phyloP scores from a whole-genome alignment of 2,329 filamentous ascomycete genomes.

The Lachnellula hyalina region DNA sequence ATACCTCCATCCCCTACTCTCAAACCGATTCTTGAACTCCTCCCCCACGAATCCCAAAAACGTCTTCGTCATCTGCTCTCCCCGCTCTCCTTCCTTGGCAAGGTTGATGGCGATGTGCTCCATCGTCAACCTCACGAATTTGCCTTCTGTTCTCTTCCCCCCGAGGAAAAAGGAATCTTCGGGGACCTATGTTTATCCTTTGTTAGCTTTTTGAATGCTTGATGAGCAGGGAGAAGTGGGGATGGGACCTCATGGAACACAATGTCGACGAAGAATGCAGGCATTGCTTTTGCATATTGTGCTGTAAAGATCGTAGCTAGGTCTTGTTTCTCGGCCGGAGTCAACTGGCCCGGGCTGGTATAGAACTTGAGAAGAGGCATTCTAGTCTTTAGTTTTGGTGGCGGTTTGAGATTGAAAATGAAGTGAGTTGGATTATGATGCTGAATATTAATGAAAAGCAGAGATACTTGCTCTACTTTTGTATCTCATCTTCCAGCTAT shows the following conservation, averaged over 20 bases:
- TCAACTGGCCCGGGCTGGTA: conserved; percentile 11
- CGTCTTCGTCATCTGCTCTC: neutral
- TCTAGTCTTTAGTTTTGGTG: neutral
- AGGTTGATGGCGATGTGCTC: conserved; percentile 21
- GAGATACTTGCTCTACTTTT: too few relatives aligned
- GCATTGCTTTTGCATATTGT: conserved; percentile 12
- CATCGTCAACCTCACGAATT: conserved; percentile 17
- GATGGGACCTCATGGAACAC: conserved; percentile 15
- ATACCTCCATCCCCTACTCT: conserved; percentile 18
- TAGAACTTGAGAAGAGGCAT: conserved; percentile 22
- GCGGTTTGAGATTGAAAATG: too few relatives aligned
- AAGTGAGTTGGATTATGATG: too few relatives aligned
- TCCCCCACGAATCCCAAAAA: conserved; percentile 14
- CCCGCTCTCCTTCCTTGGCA: neutral
- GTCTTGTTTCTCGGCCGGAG: conserved; percentile 13
- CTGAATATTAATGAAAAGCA: too few relatives aligned
- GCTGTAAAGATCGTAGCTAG: conserved; percentile 10
- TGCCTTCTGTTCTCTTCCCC: conserved; percentile 11
- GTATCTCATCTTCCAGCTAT: too few relatives aligned
- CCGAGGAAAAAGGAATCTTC: conserved; percentile 14
- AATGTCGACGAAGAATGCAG: conserved; percentile 18
- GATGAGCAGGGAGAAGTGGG: neutral
- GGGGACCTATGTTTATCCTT: conserved; percentile 3
- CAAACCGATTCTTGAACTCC: conserved; percentile 16
- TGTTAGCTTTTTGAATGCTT: neutral